Base-by-base conservation (phyloP, 805 yeast genomes). In the Cyberlindnera sargentensis region DNA sequence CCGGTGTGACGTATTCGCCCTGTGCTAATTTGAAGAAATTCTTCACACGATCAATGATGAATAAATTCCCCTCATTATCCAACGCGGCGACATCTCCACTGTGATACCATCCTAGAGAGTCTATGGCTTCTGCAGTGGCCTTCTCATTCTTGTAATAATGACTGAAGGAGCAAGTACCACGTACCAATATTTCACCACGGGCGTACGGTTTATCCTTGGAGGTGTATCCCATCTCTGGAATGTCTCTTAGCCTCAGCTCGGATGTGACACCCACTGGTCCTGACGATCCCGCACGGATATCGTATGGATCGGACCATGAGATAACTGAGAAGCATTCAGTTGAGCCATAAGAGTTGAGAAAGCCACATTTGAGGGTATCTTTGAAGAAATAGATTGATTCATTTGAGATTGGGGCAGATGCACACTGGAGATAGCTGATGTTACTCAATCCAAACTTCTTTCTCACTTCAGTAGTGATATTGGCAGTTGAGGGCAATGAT, bases 1-100 rank as follows among this genome's bases (percentile, higher is more conserved):
- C 85, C 3, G 84, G 84, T 5, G 82, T 76, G 31, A 80, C 70
- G 55, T 78, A 80, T 60, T 71, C 75, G 15, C 76, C 76, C 50
- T 71, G 75, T 6, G 72, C 63, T 36, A 71, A 58, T 48, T 80
- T 80, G 70, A 79, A 80, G 63, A 80, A 79, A 61, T 80, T 80
- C 69, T 80, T 80, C 34, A 78, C 81, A 42, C 85, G 64, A 53
- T 80, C 86, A 51, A 80, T 69, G 41, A 80, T 76, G 47, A 56
- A 67, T 30, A 80, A 56, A 34, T 75, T 68, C 5, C 85, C 83
- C 0, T 63, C 55, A 1, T 44, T 39, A 38, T 67, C 70, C 32
- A 78, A 53, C 35, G 59, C 55, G 3, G 74, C 82, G 52, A 78
- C 71, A 52, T 78, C 84, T 27, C 81, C 81, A 3, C 80, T 69